These are phyloP conservation scores for Claviceps quebecensis DNA, from an alignment of 2,329 filamentous ascomycete genomes.

Conservation along the genomic window DNA sequence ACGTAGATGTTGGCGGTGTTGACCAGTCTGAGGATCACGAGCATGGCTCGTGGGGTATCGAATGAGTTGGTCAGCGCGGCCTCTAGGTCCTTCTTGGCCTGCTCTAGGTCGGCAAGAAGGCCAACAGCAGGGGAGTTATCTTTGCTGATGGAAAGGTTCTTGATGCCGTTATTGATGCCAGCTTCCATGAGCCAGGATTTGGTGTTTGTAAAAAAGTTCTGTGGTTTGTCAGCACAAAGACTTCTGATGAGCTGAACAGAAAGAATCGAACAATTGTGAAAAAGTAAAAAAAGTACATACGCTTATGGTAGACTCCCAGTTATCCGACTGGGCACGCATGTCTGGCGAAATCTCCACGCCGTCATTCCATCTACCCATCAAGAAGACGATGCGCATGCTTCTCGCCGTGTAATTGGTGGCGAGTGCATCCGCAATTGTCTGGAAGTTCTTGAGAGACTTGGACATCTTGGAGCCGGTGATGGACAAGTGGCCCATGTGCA, in stretches of 20 bases:
- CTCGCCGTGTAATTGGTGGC: constrained; percentile 57
- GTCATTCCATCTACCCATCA: constrained; percentile 81
- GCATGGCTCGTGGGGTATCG: constrained; percentile 70
- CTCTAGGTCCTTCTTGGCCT: constrained; percentile 40
- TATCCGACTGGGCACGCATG: constrained; percentile 57
- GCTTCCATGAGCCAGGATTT: constrained; percentile 40
- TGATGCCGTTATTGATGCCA: constrained; percentile 19
- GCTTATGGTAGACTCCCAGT: constrained; percentile 70
- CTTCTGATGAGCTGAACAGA: background rate
- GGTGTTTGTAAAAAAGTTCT: constrained; percentile 46
- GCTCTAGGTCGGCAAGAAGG: constrained; percentile 30
- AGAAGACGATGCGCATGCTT: constrained; percentile 70
- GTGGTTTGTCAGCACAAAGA: background rate
- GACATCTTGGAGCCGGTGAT: constrained; percentile 93
- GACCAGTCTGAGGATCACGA: constrained; percentile 62
- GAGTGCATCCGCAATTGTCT: constrained; percentile 77
- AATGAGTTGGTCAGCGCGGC: constrained; percentile 68
- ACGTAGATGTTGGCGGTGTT: constrained; percentile 57
- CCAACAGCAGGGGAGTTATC: constrained; percentile 15
- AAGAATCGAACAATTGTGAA: background rate
- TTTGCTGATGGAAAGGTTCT: constrained; percentile 24
- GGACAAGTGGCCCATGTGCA: constrained; percentile 81
- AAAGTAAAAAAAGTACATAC: constrained; percentile 20
- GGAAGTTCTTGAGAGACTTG: constrained; percentile 91
- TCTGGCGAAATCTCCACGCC: constrained; percentile 83